phyloP scores from a whole-genome alignment of 2,329 filamentous ascomycete genomes.

The Cytospora paraplurivora region DNA sequence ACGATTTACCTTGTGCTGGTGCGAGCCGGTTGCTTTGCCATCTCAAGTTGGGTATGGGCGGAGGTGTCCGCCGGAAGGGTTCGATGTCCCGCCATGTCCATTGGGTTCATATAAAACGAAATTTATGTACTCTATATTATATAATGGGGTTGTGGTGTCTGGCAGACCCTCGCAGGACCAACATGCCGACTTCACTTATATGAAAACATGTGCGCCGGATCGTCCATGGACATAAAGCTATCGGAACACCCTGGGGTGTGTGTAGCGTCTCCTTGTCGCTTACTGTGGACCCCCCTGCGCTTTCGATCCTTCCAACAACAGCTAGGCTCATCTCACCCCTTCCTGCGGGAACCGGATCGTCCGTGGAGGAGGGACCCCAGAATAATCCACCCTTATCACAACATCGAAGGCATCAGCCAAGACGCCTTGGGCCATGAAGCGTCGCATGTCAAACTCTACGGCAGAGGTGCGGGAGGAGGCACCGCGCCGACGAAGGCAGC shows the following conservation, averaged over 20 bases:
- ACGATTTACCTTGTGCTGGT: not conserved
- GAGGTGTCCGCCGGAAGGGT: not conserved
- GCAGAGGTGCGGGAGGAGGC: not conserved
- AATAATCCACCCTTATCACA: not conserved
- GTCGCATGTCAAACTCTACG: constrained; percentile 7
- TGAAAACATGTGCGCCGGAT: not conserved
- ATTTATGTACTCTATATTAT: not conserved
- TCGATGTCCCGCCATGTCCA: no score
- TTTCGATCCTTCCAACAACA: not conserved
- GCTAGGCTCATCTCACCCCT: not conserved
- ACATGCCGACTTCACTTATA: not conserved
- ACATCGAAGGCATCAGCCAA: not conserved
- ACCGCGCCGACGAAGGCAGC: constrained; percentile 32
- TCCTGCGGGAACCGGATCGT: constrained; percentile 4
- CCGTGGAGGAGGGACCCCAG: constrained; percentile 1
- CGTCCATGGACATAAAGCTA: not conserved
- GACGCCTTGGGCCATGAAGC: constrained; percentile 14
- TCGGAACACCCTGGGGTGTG: not conserved
- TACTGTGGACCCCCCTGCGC: not conserved
- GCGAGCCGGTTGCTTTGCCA: not conserved
- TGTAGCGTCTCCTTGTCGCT: not conserved
- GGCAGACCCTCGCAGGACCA: not conserved
- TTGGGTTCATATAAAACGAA: no score
- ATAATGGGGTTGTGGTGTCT: not conserved
- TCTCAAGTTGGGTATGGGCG: not conserved